These are phyloP conservation scores for Colletotrichum sp. DNA, from an alignment of 2,329 filamentous ascomycete genomes.

Conservation along the genomic window DNA sequence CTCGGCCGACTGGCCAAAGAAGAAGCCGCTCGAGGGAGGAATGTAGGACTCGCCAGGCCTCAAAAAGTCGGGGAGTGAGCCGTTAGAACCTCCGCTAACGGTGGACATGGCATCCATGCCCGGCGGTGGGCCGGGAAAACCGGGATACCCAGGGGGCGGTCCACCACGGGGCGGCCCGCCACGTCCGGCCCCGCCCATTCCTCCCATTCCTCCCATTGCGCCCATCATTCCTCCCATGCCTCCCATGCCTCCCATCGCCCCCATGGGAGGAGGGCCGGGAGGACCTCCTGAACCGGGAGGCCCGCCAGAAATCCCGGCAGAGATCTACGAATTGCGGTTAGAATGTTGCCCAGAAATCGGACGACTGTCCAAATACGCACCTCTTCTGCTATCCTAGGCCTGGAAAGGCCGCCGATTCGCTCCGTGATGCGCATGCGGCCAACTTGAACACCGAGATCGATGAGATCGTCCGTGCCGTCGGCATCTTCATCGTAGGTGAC, in stretches of 20 bases:
- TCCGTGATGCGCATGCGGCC: conserved; percentile 78
- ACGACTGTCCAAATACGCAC: conserved; percentile 42
- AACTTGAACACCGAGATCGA: conserved; percentile 74
- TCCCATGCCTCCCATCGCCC: conserved; percentile 3
- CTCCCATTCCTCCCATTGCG: not conserved
- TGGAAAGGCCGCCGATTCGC: conserved; percentile 73
- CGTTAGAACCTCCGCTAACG: conserved; percentile 29
- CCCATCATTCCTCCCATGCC: conserved; percentile 12
- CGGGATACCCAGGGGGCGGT: conserved; percentile 22
- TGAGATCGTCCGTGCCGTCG: conserved; percentile 64
- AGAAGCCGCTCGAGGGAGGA: conserved; percentile 69
- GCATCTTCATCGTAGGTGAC: conserved; percentile 70
- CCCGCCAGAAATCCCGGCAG: conserved; percentile 34
- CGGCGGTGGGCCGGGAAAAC: conserved; percentile 18
- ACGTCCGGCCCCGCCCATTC: conserved; percentile 15
- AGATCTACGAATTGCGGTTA: conserved; percentile 31
- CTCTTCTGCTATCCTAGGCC: conserved; percentile 75
- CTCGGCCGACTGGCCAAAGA: conserved; percentile 61
- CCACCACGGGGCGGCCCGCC: conserved; percentile 22
- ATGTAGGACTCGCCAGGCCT: conserved; percentile 71
- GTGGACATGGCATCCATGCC: conserved; percentile 23
- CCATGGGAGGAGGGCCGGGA: conserved; percentile 9
- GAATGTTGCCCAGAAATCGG: not conserved
- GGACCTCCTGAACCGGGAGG: conserved; percentile 21
- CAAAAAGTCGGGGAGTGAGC: conserved; percentile 57